Conservation (phyloP, 805 yeast species). For the Saccharomycodes ludwigii region DNA sequence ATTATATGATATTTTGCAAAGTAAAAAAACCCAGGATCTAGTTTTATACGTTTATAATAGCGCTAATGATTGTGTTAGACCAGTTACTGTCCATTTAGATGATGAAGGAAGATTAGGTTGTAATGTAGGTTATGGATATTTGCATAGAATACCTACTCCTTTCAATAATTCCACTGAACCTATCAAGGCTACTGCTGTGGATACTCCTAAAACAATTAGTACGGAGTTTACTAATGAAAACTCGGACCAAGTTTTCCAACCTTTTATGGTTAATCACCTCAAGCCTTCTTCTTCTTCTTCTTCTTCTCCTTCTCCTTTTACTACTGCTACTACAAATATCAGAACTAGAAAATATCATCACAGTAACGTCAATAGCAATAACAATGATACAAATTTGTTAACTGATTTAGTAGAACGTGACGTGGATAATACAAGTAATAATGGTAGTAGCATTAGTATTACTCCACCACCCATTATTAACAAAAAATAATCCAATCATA, state of each 20-base stretch:
- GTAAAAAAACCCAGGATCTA: conserved; percentile 33
- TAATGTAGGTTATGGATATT: conserved; percentile 85
- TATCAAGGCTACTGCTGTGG: not conserved
- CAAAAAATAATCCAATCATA: conserved; percentile 1
- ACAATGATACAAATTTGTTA: not conserved
- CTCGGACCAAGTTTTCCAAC: not conserved
- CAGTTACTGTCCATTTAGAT: conserved; percentile 76
- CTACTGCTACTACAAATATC: not conserved
- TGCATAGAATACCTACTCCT: conserved; percentile 69
- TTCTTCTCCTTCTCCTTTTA: not conserved
- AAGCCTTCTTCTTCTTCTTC: conserved; percentile 4
- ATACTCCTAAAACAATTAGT: conserved; percentile 1
- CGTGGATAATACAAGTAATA: not conserved
- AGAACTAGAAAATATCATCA: conserved; percentile 1
- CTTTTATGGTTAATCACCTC: conserved; percentile 1
- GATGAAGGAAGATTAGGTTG: conserved; percentile 81
- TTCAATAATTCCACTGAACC: not conserved
- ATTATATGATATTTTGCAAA: conserved; percentile 51
- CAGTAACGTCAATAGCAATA: not conserved
- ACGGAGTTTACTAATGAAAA: not conserved
- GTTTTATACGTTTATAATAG: conserved; percentile 74
- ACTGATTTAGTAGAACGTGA: not conserved
- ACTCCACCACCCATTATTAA: conserved; percentile 5
- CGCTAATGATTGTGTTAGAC: conserved; percentile 75
- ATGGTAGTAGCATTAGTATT: not conserved